A percentile compares a stretch with the other conserved stretches of the same genome.
These are phyloP conservation scores for Carex cristatella DNA, from an alignment of 176 grass and related monocot genomes.

Conservation along the genomic window DNA sequence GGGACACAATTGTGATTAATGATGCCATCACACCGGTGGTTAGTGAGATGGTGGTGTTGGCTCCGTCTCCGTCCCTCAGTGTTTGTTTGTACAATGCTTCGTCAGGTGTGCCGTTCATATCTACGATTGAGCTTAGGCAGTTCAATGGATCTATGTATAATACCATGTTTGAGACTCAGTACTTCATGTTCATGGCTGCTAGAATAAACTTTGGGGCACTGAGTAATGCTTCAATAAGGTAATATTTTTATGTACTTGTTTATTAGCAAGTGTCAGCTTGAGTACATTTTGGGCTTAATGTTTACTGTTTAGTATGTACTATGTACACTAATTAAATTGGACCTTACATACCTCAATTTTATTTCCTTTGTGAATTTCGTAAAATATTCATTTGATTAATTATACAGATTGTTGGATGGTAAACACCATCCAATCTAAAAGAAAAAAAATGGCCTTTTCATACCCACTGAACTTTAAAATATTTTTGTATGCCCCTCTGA, in stretches of 20 bases:
- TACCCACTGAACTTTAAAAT: too few relatives aligned
- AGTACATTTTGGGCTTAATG: too few relatives aligned
- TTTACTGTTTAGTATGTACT: too few relatives aligned
- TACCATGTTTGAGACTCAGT: conserved; percentile 53
- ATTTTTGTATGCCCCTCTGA: too few relatives aligned
- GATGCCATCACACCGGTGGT: conserved; percentile 45
- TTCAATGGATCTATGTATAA: conserved; percentile 84
- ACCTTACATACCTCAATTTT: too few relatives aligned
- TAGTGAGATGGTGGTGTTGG: conserved; percentile 55
- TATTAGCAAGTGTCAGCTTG: not conserved
- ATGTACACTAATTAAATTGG: too few relatives aligned
- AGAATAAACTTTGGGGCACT: conserved; percentile 79
- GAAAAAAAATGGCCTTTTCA: too few relatives aligned
- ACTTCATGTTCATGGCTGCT: conserved; percentile 64
- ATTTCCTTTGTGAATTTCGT: too few relatives aligned
- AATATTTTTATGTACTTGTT: not conserved
- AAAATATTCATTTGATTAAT: too few relatives aligned
- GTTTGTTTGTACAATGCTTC: conserved; percentile 74
- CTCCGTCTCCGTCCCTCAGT: conserved; percentile 53
- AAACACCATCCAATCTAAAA: too few relatives aligned
- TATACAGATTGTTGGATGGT: too few relatives aligned
- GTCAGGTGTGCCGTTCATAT: conserved; percentile 77
- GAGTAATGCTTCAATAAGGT: conserved; percentile 73
- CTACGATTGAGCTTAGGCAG: conserved; percentile 69
- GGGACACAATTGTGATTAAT: conserved; percentile 62